A percentile compares a stretch with the other conserved stretches of the same genome.
phyloP scores from a whole-genome alignment of 768 basidiomycete genomes.

The Serendipita sp. region DNA sequence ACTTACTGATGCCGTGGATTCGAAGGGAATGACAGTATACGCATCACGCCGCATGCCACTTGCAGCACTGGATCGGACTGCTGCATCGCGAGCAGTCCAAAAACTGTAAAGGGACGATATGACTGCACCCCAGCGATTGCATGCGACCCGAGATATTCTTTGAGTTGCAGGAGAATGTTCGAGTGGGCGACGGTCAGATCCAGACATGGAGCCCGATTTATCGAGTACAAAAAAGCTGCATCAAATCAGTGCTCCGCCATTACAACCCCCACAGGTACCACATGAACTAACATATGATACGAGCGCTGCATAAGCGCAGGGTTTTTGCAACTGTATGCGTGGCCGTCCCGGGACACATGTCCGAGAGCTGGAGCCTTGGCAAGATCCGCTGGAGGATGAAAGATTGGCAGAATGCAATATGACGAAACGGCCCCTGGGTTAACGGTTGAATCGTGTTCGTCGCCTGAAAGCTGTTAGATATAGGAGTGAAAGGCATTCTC shows the following conservation, averaged over 20 bases:
- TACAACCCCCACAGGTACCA: not conserved
- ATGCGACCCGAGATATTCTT: slow-evolving; percentile 21
- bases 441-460: slow-evolving; percentile 30
- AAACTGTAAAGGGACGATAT: slow-evolving; percentile 38
- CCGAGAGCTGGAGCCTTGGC: slow-evolving; percentile 20
- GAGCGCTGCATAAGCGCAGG: slow-evolving; percentile 30
- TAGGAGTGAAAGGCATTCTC: not conserved
- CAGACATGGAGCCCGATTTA: slow-evolving; percentile 36
- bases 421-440: slow-evolving; percentile 30
- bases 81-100: slow-evolving; percentile 35
- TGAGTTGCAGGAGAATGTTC: slow-evolving; percentile 25
- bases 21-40: slow-evolving; percentile 39
- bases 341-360: slow-evolving; percentile 41
- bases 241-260: not conserved
- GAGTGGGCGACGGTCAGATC: slow-evolving; percentile 28
- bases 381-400: slow-evolving; percentile 27
- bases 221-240: slow-evolving; percentile 40
- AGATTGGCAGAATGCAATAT: slow-evolving; percentile 36
- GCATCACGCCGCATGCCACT: slow-evolving; percentile 29
- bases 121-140: slow-evolving; percentile 44
- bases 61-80: slow-evolving; percentile 14
- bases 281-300: slow-evolving; percentile 37
- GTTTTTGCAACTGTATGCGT: slow-evolving; percentile 36
- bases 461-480: slow-evolving; percentile 21
- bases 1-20: slow-evolving; percentile 10